Evolutionary conservation across 441 rosid genomes (phyloP).

Genomic region (Iberis amara): DNA sequence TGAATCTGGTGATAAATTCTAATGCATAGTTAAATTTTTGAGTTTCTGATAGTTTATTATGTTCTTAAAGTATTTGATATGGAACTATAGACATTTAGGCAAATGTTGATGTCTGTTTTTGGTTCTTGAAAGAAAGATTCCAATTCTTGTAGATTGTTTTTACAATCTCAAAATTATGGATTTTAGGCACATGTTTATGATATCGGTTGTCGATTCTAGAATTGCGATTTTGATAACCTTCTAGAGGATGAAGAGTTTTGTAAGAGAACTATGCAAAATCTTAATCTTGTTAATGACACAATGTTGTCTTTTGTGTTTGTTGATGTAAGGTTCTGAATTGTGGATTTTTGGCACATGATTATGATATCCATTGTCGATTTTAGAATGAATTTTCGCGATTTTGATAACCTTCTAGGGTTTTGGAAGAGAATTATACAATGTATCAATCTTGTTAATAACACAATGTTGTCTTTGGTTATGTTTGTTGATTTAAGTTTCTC

Average conservation of each 20-base stretch:
- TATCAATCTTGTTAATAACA: too few relatives aligned
- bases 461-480: too few relatives aligned
- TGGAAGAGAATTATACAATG: too few relatives aligned
- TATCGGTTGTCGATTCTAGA: neutral
- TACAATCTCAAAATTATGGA: neutral
- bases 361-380: too few relatives aligned
- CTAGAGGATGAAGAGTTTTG: constrained; percentile 4
- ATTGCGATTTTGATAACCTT: neutral
- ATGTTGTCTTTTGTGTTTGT: constrained; percentile 11
- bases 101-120: neutral
- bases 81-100: constrained; percentile 9
- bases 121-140: constrained; percentile 1
- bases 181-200: constrained; percentile 9
- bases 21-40: constrained; percentile 5
- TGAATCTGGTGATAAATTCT: constrained; percentile 4
- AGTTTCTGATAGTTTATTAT: constrained; percentile 6
- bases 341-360: too few relatives aligned
- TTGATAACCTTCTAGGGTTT: too few relatives aligned
- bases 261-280: neutral
- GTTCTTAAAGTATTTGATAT: neutral
- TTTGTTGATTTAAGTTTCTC: too few relatives aligned
- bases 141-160: neutral
- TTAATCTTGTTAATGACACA: constrained; percentile 5
- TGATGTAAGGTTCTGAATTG: constrained; percentile 63
- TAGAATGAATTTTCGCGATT: too few relatives aligned